Percentiles rank a stretch among this genome's conserved stretches.
Evolutionary conservation across 805 yeast species (phyloP).

Genomic region (Cyberlindnera samutprakarnensis): DNA sequence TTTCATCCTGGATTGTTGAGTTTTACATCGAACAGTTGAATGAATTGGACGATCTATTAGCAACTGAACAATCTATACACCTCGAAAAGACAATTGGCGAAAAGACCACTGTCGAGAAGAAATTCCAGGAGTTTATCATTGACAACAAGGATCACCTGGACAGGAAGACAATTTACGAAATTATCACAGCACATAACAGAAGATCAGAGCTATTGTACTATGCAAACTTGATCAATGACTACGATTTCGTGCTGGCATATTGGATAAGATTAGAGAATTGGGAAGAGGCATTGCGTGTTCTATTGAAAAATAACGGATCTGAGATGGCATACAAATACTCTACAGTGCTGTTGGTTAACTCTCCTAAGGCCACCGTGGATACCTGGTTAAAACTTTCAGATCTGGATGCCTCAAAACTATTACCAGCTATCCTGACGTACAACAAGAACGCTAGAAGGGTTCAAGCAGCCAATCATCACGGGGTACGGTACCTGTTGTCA

Average conservation of each 20-base stretch:
- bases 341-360: constrained; percentile 56
- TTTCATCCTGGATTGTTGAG: constrained; percentile 32
- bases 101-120: constrained; percentile 22
- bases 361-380: constrained; percentile 64
- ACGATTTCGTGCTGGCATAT: constrained; percentile 57
- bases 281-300: constrained; percentile 57
- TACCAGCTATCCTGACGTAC: constrained; percentile 73
- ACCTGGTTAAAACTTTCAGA: constrained; percentile 61
- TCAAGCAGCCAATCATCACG: constrained; percentile 47
- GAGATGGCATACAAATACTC: constrained; percentile 58
- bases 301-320: constrained; percentile 40
- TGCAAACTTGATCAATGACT: constrained; percentile 64
- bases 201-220: constrained; percentile 55
- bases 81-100: constrained; percentile 16
- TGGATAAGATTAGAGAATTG: constrained; percentile 68
- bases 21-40: constrained; percentile 25
- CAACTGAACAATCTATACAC: constrained; percentile 20
- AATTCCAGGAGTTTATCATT: constrained; percentile 43
- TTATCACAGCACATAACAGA: constrained; percentile 60
- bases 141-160: constrained; percentile 47
- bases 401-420: constrained; percentile 53
- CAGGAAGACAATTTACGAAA: constrained; percentile 59
- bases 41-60: constrained; percentile 25
- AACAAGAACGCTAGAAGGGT: constrained; percentile 40
- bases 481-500: constrained; percentile 54